These are phyloP conservation scores for Clausena lansium DNA, from an alignment of 345 rosid species.

Conservation along the genomic window DNA sequence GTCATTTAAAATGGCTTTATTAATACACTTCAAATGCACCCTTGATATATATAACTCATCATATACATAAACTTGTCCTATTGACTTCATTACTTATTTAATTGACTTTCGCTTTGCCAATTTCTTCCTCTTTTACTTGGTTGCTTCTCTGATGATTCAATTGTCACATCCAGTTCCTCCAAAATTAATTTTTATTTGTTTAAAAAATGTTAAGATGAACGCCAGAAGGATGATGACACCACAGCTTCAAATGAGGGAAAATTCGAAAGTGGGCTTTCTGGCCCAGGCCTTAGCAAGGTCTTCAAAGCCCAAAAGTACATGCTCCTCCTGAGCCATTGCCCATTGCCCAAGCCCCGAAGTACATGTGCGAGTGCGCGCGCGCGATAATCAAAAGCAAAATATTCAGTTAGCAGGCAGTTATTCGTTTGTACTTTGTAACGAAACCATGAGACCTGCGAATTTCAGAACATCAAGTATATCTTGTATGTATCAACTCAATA, in stretches of 20 bases:
- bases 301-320: neutral
- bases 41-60: no score
- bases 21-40: no score
- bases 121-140: neutral
- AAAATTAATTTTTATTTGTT: no score
- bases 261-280: neutral
- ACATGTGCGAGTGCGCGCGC: neutral
- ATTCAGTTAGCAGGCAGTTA: neutral
- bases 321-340: neutral
- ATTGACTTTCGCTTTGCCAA: neutral
- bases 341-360: no score
- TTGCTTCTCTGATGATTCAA: neutral
- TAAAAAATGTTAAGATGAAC: no score
- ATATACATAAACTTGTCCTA: no score
- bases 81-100: no score
- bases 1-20: no score
- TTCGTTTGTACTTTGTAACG: neutral
- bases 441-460: conserved; percentile 22
- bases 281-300: neutral
- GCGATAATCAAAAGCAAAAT: neutral
- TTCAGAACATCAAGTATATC: conserved; percentile 6
- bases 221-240: no score
- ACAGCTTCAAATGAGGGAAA: no score
- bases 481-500: conserved; percentile 4
- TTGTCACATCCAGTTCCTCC: neutral